These are phyloP conservation scores for Smallanthus sonchifolius DNA, from an alignment of 129 eudicot genomes.

Conservation along the genomic window DNA sequence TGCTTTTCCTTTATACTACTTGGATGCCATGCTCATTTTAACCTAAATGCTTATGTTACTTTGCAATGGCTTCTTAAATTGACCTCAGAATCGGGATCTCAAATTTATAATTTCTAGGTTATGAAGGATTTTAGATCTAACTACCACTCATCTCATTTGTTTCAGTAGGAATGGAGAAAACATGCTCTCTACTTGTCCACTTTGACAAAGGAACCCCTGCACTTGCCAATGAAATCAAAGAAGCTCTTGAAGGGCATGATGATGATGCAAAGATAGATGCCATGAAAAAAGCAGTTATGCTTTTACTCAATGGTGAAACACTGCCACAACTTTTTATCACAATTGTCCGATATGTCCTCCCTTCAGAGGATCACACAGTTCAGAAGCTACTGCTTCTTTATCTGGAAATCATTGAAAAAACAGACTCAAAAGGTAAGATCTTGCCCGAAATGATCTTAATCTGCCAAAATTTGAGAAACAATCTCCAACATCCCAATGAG, in stretches of 20 bases:
- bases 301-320: constrained; percentile 87
- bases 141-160: constrained; percentile 2
- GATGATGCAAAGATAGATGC: constrained; percentile 80
- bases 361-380: constrained; percentile 87
- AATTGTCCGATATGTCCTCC: constrained; percentile 86
- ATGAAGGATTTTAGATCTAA: not conserved
- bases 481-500: constrained; percentile 92
- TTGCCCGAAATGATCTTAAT: constrained; percentile 97
- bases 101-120: not conserved
- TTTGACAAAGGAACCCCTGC: constrained; percentile 99
- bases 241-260: constrained; percentile 91
- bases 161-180: constrained; percentile 74
- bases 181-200: constrained; percentile 71
- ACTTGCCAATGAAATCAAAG: constrained; percentile 87
- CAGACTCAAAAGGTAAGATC: constrained; percentile 68
- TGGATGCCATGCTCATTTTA: not conserved
- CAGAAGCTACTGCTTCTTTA: constrained; percentile 78
- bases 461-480: constrained; percentile 86
- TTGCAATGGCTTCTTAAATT: not conserved
- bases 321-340: constrained; percentile 93
- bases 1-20: too few relatives aligned
- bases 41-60: not conserved
- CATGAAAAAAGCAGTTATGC: constrained; percentile 92
- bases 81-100: constrained; percentile 1
- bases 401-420: constrained; percentile 87